Conservation (phyloP, 441 rosid species). For the Francoa sonchifolia region DNA sequence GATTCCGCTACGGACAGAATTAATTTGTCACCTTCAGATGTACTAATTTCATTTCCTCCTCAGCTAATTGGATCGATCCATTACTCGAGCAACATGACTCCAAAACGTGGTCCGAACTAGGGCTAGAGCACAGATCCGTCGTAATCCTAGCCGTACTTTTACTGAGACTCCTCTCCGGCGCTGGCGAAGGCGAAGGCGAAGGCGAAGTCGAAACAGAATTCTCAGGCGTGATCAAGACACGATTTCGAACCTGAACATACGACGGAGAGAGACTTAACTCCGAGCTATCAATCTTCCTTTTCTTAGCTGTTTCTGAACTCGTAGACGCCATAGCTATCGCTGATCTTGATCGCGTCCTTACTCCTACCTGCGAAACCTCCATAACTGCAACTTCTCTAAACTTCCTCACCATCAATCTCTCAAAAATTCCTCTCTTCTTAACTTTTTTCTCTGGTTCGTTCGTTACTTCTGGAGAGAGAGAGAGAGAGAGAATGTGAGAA, state of each 20-base stretch:
- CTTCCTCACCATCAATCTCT: constrained; percentile 29
- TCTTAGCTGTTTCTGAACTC: constrained; percentile 11
- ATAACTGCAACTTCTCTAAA: constrained; percentile 20
- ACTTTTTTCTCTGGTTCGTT: constrained; percentile 2
- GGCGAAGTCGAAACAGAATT: too few relatives aligned
- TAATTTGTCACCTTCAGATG: constrained; percentile 50
- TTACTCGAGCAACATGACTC: constrained; percentile 54
- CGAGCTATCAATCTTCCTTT: constrained; percentile 23
- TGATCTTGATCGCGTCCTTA: constrained; percentile 25
- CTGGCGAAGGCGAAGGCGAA: too few relatives aligned
- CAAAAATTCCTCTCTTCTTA: constrained; percentile 4
- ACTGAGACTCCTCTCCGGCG: neutral
- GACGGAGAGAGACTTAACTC: constrained; percentile 20
- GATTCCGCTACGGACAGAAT: too few relatives aligned
- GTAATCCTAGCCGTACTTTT: constrained; percentile 1
- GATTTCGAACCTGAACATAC: constrained; percentile 29
- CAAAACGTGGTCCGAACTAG: constrained; percentile 19
- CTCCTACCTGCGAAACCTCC: constrained; percentile 22
- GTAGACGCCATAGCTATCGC: constrained; percentile 17
- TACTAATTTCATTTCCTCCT: constrained; percentile 23
- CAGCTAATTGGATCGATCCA: constrained; percentile 34
- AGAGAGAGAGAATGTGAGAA: too few relatives aligned
- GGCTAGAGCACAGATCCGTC: constrained; percentile 20
- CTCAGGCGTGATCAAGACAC: constrained; percentile 8
- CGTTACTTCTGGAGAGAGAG: constrained; percentile 8